Percentiles rank a stretch among this genome's conserved stretches.
phyloP scores from a whole-genome alignment of 2,329 filamentous ascomycete species.

The Rhynchosporium graminicola region DNA sequence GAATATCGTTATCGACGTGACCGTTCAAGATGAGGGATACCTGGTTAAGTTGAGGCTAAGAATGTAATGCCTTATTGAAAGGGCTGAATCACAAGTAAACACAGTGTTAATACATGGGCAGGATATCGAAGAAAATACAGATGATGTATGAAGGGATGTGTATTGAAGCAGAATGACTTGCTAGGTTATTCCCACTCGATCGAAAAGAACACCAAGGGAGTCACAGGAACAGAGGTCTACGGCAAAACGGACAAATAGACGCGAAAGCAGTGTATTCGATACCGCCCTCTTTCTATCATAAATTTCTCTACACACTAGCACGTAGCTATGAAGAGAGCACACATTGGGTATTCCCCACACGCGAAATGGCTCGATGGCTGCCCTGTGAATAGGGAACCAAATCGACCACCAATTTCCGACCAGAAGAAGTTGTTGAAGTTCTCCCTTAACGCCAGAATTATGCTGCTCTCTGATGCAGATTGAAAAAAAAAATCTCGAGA shows the following conservation, averaged over 20 bases:
- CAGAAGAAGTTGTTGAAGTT: conserved; percentile 43
- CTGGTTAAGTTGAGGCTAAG: no score
- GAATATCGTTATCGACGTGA: no score
- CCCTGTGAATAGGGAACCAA: neutral
- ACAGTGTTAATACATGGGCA: no score
- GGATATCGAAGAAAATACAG: no score
- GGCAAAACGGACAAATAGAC: neutral
- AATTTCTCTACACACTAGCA: conserved; percentile 22
- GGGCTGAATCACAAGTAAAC: no score
- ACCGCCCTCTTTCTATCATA: conserved; percentile 40
- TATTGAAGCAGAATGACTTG: no score
- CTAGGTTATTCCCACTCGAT: no score
- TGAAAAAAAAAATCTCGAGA: conserved; percentile 26
- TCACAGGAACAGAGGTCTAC: neutral
- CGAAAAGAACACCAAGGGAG: no score
- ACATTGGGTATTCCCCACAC: conserved; percentile 8
- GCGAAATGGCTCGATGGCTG: neutral
- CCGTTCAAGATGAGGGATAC: no score
- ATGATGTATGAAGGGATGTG: no score
- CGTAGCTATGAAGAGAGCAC: conserved; percentile 28
- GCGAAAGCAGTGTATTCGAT: conserved; percentile 11
- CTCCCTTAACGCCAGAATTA: conserved; percentile 41
- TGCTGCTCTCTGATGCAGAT: conserved; percentile 34
- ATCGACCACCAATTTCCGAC: conserved; percentile 6
- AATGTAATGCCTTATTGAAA: no score